A percentile compares a stretch with the other conserved stretches of the same genome.
Conservation (phyloP, 805 yeast species). For the Candida multigemmis region DNA sequence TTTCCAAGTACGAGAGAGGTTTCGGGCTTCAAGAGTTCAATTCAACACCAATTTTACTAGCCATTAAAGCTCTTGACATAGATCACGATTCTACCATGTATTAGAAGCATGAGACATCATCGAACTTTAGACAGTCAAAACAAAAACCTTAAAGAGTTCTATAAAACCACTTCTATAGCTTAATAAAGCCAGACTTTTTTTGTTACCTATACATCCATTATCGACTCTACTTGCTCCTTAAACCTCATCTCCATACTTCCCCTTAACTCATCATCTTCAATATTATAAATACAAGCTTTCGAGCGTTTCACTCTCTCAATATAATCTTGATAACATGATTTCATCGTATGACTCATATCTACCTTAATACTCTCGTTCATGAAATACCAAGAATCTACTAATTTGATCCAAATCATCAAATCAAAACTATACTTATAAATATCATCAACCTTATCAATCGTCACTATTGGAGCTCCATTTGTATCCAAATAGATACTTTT, state of each 20-base stretch:
- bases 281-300: conserved; percentile 5
- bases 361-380: conserved; percentile 1
- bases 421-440: conserved; percentile 34
- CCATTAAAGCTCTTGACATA: no score
- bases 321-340: conserved; percentile 6
- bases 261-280: conserved; percentile 6
- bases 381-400: conserved; percentile 38
- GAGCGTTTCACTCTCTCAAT: conserved; percentile 5
- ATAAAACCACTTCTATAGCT: no score
- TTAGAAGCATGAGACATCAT: no score
- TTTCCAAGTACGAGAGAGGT: no score
- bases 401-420: conserved; percentile 38
- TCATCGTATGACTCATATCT: conserved; percentile 2
- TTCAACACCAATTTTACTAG: no score
- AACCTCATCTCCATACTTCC: conserved; percentile 8
- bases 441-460: conserved; percentile 21
- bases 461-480: conserved; percentile 35
- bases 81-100: no score
- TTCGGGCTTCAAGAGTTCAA: no score
- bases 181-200: no score
- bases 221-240: conserved; percentile 3
- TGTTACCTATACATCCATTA: no score
- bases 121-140: no score
- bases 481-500: conserved; percentile 21
- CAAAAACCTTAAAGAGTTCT: no score